These are phyloP conservation scores for Cornus controversa DNA, from an alignment of 148 eudicot species.

Conservation along the genomic window DNA sequence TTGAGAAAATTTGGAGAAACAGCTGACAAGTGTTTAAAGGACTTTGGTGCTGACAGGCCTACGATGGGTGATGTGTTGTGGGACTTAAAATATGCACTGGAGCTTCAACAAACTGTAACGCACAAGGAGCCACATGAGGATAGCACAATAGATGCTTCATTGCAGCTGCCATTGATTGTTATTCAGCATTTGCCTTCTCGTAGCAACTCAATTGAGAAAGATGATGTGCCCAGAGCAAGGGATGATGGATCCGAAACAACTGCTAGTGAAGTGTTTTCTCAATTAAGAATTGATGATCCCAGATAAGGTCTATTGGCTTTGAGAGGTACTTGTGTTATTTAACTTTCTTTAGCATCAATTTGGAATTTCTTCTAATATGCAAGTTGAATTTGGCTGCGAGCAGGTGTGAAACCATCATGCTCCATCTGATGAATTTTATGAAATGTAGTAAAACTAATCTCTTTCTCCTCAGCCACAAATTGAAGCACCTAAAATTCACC, in stretches of 20 bases:
- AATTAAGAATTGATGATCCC: constrained; percentile 24
- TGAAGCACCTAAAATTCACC: too few relatives aligned
- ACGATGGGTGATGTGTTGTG: constrained; percentile 50
- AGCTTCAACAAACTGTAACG: constrained; percentile 29
- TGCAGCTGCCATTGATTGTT: constrained; percentile 20
- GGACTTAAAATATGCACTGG: constrained; percentile 49
- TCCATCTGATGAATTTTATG: too few relatives aligned
- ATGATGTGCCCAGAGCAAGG: neutral
- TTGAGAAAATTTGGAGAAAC: constrained; percentile 41
- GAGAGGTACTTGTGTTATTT: too few relatives aligned
- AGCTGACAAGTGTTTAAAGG: constrained; percentile 39
- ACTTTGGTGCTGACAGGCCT: constrained; percentile 38
- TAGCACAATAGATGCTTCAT: constrained; percentile 33
- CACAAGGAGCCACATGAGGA: constrained; percentile 25
- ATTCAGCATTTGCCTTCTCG: constrained; percentile 31
- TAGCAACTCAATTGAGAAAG: constrained; percentile 9
- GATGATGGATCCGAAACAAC: neutral
- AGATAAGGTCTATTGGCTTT: constrained; percentile 7
- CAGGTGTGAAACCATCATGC: too few relatives aligned
- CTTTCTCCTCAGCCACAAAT: too few relatives aligned
- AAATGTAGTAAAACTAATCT: too few relatives aligned
- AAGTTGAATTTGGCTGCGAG: too few relatives aligned
- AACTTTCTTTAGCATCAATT: too few relatives aligned
- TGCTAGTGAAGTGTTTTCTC: constrained; percentile 35
- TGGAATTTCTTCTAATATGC: too few relatives aligned